Conservation (phyloP, 371 early-diverging fungal genomes). For the Rhizopus arrhizus region DNA sequence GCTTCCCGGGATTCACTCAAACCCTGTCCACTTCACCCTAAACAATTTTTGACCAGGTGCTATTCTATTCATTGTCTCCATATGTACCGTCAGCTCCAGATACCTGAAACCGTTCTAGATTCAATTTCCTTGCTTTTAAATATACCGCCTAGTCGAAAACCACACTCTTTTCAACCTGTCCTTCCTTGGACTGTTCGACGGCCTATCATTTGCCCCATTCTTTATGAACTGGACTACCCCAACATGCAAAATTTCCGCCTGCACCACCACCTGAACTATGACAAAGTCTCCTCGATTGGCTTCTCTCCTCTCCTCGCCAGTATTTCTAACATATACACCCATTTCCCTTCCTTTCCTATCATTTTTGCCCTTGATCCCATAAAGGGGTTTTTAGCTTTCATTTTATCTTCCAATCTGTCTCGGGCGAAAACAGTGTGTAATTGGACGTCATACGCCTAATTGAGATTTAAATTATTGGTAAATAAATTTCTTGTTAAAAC, state of each 20-base stretch:
- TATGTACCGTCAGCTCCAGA: not conserved
- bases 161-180: not conserved
- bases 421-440: too few relatives aligned
- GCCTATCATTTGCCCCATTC: not conserved
- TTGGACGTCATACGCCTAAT: too few relatives aligned
- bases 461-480: too few relatives aligned
- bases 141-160: not conserved
- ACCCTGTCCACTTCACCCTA: too few relatives aligned
- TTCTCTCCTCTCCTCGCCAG: not conserved
- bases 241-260: not conserved
- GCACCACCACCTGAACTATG: not conserved
- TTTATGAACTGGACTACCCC: not conserved
- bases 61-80: not conserved
- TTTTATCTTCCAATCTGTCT: too few relatives aligned
- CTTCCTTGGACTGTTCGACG: not conserved
- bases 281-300: not conserved
- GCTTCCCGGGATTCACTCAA: not conserved
- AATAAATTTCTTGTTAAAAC: too few relatives aligned
- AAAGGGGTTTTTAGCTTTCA: too few relatives aligned
- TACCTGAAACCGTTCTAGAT: not conserved
- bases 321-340: too few relatives aligned
- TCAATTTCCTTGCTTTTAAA: not conserved
- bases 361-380: too few relatives aligned
- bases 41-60: not conserved
- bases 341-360: too few relatives aligned